Evolutionary conservation across 495 filamentous ascomycete species (phyloP), one percentile per base, ranked within the genome.

Genomic region (Lentithecium fluviatile): DNA sequence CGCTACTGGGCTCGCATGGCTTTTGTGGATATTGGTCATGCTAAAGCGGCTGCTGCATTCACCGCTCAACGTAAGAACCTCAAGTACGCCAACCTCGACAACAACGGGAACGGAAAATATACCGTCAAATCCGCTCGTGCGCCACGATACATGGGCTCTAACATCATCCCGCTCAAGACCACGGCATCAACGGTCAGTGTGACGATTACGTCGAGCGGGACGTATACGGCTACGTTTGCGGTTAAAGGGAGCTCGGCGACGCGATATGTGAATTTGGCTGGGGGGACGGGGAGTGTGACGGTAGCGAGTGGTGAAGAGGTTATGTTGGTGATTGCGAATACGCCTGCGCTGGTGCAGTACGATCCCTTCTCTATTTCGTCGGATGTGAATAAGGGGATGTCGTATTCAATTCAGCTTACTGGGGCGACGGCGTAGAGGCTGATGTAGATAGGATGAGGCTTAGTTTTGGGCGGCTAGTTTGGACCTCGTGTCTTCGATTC

Each of bases 1-100:
- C 66, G 75, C 13, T 79, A 78, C 63, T 78, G 76, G 76, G 77
- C 76, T 19, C 65, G 75, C 4, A 79, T 78, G 76, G 77, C 77
- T 0, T 77, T 74, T 34, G 73, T 76, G 4, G 77, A 78, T 37
- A 74, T 79, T 42, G 74, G 74, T 13, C 71, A 78, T 56, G 62
- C 62, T 13, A 75, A 76, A 42, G 73, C 73, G 0, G 64, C 66
- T 29, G 68, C 68, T 17, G 47, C 69, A 38, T 78, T 72, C 60
- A 59, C 62, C 12, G 60, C 49, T 21, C 65, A 74, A 59, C 58
- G 64, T 29, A 69, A 60, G 13, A 66, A 60, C 26, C 53, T 76
- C 13, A 78, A 71, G 47, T 77, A 77, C 34, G 73, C 73, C 12
- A 78, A 79, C 40, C 49, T 76, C 8, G 76, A 79, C 45, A 60